Conservation (phyloP, 2,329 filamentous ascomycete genomes). For the Arthrocladium fulminans region DNA sequence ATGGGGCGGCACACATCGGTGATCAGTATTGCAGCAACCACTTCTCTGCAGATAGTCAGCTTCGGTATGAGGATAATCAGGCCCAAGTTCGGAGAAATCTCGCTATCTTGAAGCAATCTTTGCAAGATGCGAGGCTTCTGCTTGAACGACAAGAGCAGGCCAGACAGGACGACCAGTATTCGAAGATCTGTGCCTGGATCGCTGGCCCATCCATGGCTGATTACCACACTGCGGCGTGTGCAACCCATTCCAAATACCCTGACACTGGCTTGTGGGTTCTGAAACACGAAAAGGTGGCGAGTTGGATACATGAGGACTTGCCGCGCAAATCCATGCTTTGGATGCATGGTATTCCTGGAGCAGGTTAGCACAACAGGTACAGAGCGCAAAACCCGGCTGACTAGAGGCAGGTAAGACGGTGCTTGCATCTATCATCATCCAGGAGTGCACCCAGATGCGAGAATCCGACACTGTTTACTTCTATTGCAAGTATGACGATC, state of each 20-base stretch:
- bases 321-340: constrained; percentile 1
- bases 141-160: neutral
- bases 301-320: constrained; percentile 1
- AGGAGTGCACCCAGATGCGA: constrained; percentile 22
- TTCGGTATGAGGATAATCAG: no score
- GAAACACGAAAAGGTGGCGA: constrained; percentile 8
- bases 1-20: neutral
- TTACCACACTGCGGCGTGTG: neutral
- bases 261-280: constrained; percentile 22
- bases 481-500: constrained; percentile 33
- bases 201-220: neutral
- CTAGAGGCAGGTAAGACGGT: constrained; percentile 34
- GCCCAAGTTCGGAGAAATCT: neutral
- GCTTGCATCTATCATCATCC: constrained; percentile 33
- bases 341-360: constrained; percentile 24
- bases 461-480: constrained; percentile 30
- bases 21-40: constrained; percentile 8
- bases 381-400: neutral
- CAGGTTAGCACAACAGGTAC: constrained; percentile 19
- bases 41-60: no score
- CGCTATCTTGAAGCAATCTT: neutral
- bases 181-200: neutral
- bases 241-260: constrained; percentile 13
- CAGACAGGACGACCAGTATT: neutral
- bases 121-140: neutral